Evolutionary conservation across 2,329 filamentous ascomycete genomes (phyloP), one percentile per base, ranked within the genome.

Genomic region (Monosporascus sp.): DNA sequence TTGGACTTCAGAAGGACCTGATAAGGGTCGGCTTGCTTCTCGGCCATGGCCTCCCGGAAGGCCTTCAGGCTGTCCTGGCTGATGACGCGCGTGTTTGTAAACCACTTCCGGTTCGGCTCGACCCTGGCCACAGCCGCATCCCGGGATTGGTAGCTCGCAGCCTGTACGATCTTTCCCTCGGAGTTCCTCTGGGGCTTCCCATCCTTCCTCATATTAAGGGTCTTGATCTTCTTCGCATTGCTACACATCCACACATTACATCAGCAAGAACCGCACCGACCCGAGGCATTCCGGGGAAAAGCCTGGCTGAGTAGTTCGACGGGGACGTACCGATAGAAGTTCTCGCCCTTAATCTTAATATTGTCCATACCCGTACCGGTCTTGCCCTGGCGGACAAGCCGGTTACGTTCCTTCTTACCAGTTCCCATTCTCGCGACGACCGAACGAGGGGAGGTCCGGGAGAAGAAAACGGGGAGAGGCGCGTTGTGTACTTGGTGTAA

Each of bases 61-160:
- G 89, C 85, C 45, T 82, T 83, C 58, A 97, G 79, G 3, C 91
- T 89, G 69, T 96, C 90, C 69, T 97, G 93, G 1, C 88, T 91
- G 66, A 97, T 96, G 50, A 85, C 81, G 60, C 94, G 80, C 37
- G 93, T 96, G 72, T 97, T 97, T 65, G 87, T 90, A 75, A 99
- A 99, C 94, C 94, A 99, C 75, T 95, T 95, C 66, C 94, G 82
- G 74, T 97, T 95, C 49, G 94, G 94, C 77, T 97, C 93, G 67
- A 97, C 89, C 60, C 92, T 84, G 61, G 93, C 94, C 55, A 81
- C 84, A 47, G 93, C 92, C 22, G 86, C 74, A 37, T 96, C 91
- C 66, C 85, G 80, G 55, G 87, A 91, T 75, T 97, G 92, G 73
- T 85, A 96, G 17, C 84, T 80, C 48, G 91, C 91, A 59, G 91